Conservation (phyloP, 345 rosid genomes). For the Citrus sp. region DNA sequence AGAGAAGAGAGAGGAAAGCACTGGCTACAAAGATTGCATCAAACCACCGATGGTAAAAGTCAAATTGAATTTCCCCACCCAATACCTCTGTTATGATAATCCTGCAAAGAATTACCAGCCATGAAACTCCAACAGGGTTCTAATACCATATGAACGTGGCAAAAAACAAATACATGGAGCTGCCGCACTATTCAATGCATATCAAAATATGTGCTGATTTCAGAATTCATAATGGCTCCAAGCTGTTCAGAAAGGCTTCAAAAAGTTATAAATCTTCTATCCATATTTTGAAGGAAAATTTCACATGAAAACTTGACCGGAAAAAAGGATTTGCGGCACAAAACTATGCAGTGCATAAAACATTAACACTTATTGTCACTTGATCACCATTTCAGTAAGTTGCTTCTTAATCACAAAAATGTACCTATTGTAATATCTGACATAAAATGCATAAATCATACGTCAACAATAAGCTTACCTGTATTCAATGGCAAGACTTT, state of each 20-base stretch:
- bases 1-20: slow-evolving; percentile 87
- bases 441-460: not conserved
- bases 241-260: slow-evolving; percentile 1
- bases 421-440: not conserved
- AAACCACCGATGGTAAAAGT: slow-evolving; percentile 95
- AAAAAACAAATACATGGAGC: not conserved
- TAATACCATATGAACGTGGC: not conserved
- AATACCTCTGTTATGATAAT: slow-evolving; percentile 86
- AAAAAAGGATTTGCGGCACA: not conserved
- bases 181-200: not conserved
- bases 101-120: slow-evolving; percentile 48
- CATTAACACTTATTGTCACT: not conserved
- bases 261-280: not conserved
- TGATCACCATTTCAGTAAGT: not conserved
- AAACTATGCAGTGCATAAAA: not conserved
- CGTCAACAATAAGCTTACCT: slow-evolving; percentile 39
- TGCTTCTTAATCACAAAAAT: not conserved
- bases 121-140: not conserved
- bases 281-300: not conserved
- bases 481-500: slow-evolving; percentile 93
- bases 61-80: slow-evolving; percentile 98
- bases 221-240: not conserved
- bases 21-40: slow-evolving; percentile 96
- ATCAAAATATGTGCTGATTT: not conserved
- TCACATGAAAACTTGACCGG: not conserved